These are phyloP conservation scores for Fragaria vesca DNA, from an alignment of 306 rosid genomes.

Conservation along the genomic window DNA sequence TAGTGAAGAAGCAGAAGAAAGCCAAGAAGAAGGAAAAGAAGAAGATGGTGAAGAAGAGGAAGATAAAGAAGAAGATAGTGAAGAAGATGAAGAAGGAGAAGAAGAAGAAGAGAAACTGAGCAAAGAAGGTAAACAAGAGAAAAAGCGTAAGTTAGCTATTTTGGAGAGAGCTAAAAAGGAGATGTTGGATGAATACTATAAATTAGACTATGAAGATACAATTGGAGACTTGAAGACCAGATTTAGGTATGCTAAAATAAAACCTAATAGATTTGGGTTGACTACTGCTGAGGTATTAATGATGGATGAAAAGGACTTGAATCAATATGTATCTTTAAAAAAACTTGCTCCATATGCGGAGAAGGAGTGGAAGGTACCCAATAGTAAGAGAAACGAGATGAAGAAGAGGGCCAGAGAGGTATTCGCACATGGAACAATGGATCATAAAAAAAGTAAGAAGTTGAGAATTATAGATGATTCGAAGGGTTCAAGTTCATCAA, in stretches of 20 bases:
- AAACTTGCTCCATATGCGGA: constrained; percentile 82
- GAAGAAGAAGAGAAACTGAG: constrained; percentile 30
- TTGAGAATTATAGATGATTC: constrained; percentile 35
- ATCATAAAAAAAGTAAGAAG: constrained; percentile 35
- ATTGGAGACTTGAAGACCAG: constrained; percentile 89
- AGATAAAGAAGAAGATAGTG: constrained; percentile 16
- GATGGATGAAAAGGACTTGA: constrained; percentile 78
- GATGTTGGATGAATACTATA: constrained; percentile 90
- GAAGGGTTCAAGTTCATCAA: constrained; percentile 33
- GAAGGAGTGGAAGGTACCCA: constrained; percentile 75
- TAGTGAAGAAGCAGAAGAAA: constrained; percentile 12
- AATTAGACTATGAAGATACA: constrained; percentile 82
- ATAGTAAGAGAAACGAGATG: constrained; percentile 50
- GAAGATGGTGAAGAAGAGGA: constrained; percentile 34
- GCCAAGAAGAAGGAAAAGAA: constrained; percentile 13
- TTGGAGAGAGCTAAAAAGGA: constrained; percentile 78
- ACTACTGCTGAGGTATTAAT: constrained; percentile 47
- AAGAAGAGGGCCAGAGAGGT: constrained; percentile 64
- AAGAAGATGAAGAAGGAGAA: constrained; percentile 33
- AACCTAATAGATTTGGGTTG: constrained; percentile 66
- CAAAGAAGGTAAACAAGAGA: constrained; percentile 57
- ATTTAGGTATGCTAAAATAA: constrained; percentile 83
- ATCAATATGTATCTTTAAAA: constrained; percentile 73
- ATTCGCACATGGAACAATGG: constrained; percentile 30
- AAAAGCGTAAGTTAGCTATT: constrained; percentile 69